Evolutionary conservation across 208 protist species (phyloP).

Genomic region (Leishmania amazonensis): DNA sequence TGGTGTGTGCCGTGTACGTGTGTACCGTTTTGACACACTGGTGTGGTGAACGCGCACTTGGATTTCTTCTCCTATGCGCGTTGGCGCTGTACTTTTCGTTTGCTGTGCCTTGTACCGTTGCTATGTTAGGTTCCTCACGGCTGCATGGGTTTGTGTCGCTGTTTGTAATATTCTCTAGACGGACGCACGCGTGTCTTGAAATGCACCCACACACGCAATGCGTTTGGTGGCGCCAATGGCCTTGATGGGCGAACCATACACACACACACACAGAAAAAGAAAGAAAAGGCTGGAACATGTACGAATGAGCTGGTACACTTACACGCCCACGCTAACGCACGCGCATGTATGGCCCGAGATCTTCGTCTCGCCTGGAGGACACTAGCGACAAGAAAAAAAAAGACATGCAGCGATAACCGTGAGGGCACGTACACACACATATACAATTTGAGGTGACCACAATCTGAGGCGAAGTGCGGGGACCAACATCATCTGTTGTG

Average conservation of each 20-base stretch:
- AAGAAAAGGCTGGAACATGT: neutral
- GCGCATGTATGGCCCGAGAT: neutral
- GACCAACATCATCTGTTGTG: neutral
- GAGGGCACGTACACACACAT: neutral
- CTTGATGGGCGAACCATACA: neutral
- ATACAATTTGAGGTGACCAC: neutral
- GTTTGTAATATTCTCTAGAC: neutral
- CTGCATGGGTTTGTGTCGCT: neutral
- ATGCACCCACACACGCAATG: neutral
- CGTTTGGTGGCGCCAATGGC: neutral
- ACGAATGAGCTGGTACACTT: too few relatives aligned
- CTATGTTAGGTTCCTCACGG: neutral
- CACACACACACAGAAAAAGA: neutral
- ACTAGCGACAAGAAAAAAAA: neutral
- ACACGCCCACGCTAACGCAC: neutral
- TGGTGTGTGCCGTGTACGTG: conserved; percentile 5
- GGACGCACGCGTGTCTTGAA: neutral
- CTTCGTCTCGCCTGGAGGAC: neutral
- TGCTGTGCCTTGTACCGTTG: neutral
- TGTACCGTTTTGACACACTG: neutral
- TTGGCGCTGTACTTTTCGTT: neutral
- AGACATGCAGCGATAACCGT: neutral
- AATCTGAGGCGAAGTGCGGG: neutral
- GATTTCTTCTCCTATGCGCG: neutral
- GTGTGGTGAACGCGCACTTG: neutral